Evolutionary conservation across 805 yeast genomes (phyloP).

Genomic region (Candida vartiovaarae): DNA sequence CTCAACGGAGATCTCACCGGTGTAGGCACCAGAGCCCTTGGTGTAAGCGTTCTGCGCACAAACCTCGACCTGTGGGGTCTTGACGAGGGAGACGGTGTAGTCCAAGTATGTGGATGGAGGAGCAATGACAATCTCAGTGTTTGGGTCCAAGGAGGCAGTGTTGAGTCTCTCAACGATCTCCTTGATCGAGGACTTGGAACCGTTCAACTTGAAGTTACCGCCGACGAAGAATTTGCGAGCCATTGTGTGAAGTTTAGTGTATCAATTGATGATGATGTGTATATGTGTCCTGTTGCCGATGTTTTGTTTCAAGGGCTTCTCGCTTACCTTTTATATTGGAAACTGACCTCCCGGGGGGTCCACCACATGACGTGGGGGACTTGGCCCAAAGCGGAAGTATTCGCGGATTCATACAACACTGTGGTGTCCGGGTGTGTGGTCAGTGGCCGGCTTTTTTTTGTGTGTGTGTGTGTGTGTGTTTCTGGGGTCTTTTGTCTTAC

Average conservation of each 20-base stretch:
- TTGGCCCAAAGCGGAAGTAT: too few species aligned
- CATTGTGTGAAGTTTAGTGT: conserved; percentile 24
- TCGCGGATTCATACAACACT: too few species aligned
- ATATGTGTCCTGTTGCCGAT: background rate
- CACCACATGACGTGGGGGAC: too few species aligned
- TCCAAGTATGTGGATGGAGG: conserved; percentile 94
- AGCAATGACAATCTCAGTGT: conserved; percentile 89
- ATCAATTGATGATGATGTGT: background rate
- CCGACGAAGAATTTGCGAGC: conserved; percentile 95
- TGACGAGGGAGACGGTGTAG: conserved; percentile 62
- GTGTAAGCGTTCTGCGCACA: conserved; percentile 89
- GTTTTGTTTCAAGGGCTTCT: too few species aligned
- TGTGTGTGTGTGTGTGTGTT: too few species aligned
- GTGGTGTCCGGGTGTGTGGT: too few species aligned
- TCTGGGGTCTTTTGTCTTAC: too few species aligned
- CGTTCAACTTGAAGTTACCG: conserved; percentile 99
- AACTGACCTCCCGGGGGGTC: too few species aligned
- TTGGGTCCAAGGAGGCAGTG: conserved; percentile 62
- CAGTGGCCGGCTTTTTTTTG: too few species aligned
- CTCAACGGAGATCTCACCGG: conserved; percentile 91
- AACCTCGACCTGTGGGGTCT: conserved; percentile 65
- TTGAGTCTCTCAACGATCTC: conserved; percentile 80
- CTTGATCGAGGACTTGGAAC: conserved; percentile 79
- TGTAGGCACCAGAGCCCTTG: conserved; percentile 93
- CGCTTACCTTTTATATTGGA: too few species aligned